These are phyloP conservation scores for Cordyceps fumosorosea DNA, from an alignment of 2,329 filamentous ascomycete species.

Conservation along the genomic window DNA sequence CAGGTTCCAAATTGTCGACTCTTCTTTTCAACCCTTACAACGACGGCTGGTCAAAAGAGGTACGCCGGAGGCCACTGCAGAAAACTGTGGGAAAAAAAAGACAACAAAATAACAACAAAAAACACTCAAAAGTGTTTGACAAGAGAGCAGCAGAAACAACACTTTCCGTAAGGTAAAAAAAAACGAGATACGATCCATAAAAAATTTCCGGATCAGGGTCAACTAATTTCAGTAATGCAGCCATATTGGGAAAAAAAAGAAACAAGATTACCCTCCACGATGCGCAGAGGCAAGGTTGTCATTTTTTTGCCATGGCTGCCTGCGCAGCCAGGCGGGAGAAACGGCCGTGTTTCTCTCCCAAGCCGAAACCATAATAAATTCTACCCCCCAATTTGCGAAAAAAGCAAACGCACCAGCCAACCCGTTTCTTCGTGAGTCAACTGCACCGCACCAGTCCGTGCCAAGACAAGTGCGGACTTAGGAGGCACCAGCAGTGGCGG, in stretches of 20 bases:
- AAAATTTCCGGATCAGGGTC: slow-evolving; percentile 5
- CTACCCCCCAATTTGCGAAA: slow-evolving; percentile 10
- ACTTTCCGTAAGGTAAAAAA: slow-evolving; percentile 24
- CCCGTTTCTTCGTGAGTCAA: slow-evolving; percentile 7
- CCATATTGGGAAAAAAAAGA: slow-evolving; percentile 11
- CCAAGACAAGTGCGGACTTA: slow-evolving; percentile 29
- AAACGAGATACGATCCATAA: slow-evolving; percentile 11
- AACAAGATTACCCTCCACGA: slow-evolving; percentile 28
- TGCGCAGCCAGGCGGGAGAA: slow-evolving; percentile 4
- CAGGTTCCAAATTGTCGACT: slow-evolving; percentile 16
- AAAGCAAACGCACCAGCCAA: slow-evolving; percentile 12
- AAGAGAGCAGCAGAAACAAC: slow-evolving; percentile 20
- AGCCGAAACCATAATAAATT: slow-evolving; percentile 6
- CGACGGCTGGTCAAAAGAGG: slow-evolving; percentile 8
- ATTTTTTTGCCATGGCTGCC: slow-evolving; percentile 7
- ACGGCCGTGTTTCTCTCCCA: slow-evolving; percentile 6
- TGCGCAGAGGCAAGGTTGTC: not conserved
- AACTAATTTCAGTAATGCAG: slow-evolving; percentile 13
- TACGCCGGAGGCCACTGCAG: slow-evolving; percentile 13
- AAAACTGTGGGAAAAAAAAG: slow-evolving; percentile 16
- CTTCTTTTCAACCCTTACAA: not conserved
- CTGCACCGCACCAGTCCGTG: not conserved
- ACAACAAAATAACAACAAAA: not conserved
- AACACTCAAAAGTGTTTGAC: slow-evolving; percentile 12
- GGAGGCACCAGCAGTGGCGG: slow-evolving; percentile 41